phyloP scores from a whole-genome alignment of 148 eudicot genomes.

The Dianthus caryophyllus region DNA sequence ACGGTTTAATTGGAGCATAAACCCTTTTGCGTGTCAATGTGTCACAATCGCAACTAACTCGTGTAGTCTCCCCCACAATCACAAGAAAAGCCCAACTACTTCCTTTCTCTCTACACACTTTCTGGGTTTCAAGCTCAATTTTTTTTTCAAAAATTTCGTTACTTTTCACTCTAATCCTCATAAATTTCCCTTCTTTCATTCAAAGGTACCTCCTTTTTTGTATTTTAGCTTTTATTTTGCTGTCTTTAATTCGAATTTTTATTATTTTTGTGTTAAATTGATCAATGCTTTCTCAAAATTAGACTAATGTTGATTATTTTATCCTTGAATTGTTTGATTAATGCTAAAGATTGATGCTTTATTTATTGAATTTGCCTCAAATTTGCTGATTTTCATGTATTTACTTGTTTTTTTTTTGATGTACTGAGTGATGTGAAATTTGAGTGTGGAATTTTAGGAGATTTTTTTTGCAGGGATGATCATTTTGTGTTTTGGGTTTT shows the following conservation, averaged over 20 bases:
- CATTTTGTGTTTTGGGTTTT: conserved; percentile 4
- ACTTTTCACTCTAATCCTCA: conserved; percentile 8
- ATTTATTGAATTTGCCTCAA: not conserved
- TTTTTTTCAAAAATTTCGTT: conserved; percentile 6
- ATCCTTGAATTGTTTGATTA: not conserved
- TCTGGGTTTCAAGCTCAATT: conserved; percentile 9
- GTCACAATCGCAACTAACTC: not conserved
- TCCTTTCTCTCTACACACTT: conserved; percentile 4
- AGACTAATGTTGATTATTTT: not conserved
- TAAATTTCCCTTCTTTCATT: conserved; percentile 1
- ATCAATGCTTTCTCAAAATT: not conserved
- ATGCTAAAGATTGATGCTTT: conserved; percentile 8
- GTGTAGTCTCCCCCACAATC: conserved; percentile 1
- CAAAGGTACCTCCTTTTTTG: conserved; percentile 21
- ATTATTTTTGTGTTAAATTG: conserved; percentile 1
- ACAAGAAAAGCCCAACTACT: not conserved
- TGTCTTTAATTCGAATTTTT: not conserved
- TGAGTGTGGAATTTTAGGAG: conserved; percentile 3
- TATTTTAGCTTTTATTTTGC: not conserved
- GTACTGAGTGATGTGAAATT: not conserved
- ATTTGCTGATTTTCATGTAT: conserved; percentile 14
- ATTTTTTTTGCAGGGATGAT: not conserved
- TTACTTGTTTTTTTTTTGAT: not conserved
- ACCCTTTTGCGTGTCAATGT: not conserved
- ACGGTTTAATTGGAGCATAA: too few species aligned